These are phyloP conservation scores for Tuber aestivum DNA, from an alignment of 495 filamentous ascomycete species.

Conservation along the genomic window DNA sequence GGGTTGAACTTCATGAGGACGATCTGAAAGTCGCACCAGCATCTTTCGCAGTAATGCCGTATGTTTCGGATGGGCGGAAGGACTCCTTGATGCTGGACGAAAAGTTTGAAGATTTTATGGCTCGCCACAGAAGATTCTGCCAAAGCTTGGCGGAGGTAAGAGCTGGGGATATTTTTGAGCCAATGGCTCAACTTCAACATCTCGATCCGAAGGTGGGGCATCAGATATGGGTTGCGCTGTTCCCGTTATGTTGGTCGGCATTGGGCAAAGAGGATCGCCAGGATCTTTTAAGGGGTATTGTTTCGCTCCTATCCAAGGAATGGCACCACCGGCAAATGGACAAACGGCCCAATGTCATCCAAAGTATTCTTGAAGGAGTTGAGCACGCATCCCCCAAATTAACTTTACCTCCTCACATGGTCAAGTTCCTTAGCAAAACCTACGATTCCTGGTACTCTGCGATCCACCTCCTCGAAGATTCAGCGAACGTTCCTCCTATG, in stretches of 20 bases:
- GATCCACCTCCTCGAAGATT: constrained; percentile 73
- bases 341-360: constrained; percentile 87
- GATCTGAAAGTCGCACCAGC: constrained; percentile 73
- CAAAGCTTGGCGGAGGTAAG: constrained; percentile 75
- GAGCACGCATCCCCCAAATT: constrained; percentile 74
- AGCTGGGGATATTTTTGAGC: constrained; percentile 79
- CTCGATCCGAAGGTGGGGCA: constrained; percentile 72
- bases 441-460: constrained; percentile 96
- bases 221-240: constrained; percentile 81
- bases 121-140: constrained; percentile 72
- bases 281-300: constrained; percentile 86
- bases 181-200: constrained; percentile 90
- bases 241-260: constrained; percentile 89
- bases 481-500: constrained; percentile 71
- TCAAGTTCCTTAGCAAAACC: constrained; percentile 85
- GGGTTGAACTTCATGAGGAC: constrained; percentile 67
- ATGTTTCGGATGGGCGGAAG: constrained; percentile 61
- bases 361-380: constrained; percentile 78
- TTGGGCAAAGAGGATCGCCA: constrained; percentile 76
- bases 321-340: constrained; percentile 91
- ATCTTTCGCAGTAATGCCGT: constrained; percentile 62
- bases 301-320: constrained; percentile 81
- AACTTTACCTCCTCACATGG: constrained; percentile 87
- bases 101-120: constrained; percentile 72
- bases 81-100: constrained; percentile 69